Evolutionary conservation across 2,329 filamentous ascomycete genomes (phyloP), one percentile per base, ranked within the genome.

Genomic region (Bipolaris victoriae): DNA sequence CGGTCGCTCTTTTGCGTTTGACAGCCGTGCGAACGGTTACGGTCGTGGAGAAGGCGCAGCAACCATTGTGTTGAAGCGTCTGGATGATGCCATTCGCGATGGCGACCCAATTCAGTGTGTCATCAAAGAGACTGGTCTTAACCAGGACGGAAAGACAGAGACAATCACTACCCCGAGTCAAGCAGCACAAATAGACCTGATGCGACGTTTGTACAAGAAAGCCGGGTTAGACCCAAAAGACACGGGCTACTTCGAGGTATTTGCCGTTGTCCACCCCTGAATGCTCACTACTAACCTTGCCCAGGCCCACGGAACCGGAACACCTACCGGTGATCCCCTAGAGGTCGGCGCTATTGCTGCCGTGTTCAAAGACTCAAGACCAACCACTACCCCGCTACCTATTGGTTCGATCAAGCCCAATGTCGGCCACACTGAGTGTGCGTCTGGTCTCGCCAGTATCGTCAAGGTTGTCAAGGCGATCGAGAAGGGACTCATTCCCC

Each of bases 401-500:
- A 45, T 52, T 37, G 57, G 63, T 1, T 52, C 22, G 40, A 51
- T 37, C 59, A 65, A 15, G 52, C 68, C 2, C 71, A 71, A 5
- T 79, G n/a, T 72, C n/a, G 69, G 68, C 1, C 69, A 72, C 45
- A 37, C 57, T 3, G 68, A 70, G 20, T 52, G 53, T 11, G 62
- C 64, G 1, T 60, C 54, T 45, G 68, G 68, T 1, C 16, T 70
- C 3, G 59, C 64, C 4, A 54, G 54, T 16, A 7, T 72, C 2
- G 61, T 72, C 40, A 70, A 72, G 43, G 68, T 72, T 1, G 53
- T 60, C 11, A 31, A 64, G 5, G 49, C 58, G 13, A 22, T 70
- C 47, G 82, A 18, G 81, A 66, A 70, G n/a, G 68, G 69, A 3
- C n/a, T 57, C 6, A 63, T 73, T 0, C 63, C 72, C 3, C 73